These are phyloP conservation scores for Gossypium aridum DNA, from an alignment of 441 rosid genomes.

Conservation along the genomic window DNA sequence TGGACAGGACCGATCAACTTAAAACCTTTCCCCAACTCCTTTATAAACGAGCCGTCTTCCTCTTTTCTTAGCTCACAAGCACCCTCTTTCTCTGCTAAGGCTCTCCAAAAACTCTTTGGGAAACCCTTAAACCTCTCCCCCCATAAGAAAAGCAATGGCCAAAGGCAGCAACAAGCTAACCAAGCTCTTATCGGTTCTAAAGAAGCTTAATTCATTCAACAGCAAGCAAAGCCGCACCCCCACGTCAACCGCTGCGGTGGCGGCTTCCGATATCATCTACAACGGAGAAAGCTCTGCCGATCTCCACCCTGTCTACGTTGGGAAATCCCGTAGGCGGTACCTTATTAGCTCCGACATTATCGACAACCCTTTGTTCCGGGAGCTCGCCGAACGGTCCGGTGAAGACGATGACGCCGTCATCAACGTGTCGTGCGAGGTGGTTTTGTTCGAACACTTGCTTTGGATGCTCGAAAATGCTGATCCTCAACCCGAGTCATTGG, in stretches of 20 bases:
- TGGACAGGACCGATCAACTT: neutral
- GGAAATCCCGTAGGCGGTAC: slow-evolving; percentile 42
- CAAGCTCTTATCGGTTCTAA: slow-evolving; percentile 68
- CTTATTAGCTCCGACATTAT: slow-evolving; percentile 37
- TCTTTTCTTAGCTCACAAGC: slow-evolving; percentile 11
- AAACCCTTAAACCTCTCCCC: neutral
- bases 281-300: slow-evolving; percentile 24
- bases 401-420: slow-evolving; percentile 31
- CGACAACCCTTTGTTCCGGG: slow-evolving; percentile 33
- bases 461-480: slow-evolving; percentile 87
- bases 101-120: neutral
- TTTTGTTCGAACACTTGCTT: slow-evolving; percentile 85
- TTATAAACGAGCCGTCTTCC: slow-evolving; percentile 24
- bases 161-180: slow-evolving; percentile 63
- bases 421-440: slow-evolving; percentile 71
- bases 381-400: slow-evolving; percentile 50
- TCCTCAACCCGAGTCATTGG: slow-evolving; percentile 54
- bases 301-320: slow-evolving; percentile 51
- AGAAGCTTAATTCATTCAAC: slow-evolving; percentile 77
- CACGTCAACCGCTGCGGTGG: slow-evolving; percentile 21
- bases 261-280: slow-evolving; percentile 15
- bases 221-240: slow-evolving; percentile 27
- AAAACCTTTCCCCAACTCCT: slow-evolving; percentile 12
- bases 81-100: neutral
- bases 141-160: slow-evolving; percentile 37